Evolutionary conservation across 805 yeast species (phyloP).

Genomic region (Zygosaccharomyces siamensis): DNA sequence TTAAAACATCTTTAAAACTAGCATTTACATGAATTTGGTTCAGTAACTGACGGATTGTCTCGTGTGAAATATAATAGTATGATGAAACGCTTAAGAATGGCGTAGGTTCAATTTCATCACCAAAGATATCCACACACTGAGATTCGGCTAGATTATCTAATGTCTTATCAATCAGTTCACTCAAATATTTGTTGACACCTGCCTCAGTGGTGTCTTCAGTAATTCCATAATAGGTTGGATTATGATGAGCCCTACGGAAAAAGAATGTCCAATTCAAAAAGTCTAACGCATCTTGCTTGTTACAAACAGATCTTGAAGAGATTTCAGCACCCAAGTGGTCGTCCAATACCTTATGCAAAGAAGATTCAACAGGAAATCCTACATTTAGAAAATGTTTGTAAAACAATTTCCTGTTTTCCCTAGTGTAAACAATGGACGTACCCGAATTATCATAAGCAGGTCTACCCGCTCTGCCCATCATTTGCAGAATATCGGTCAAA

Average conservation of each 20-base stretch:
- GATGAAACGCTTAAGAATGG: conserved; percentile 82
- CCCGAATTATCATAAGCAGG: conserved; percentile 94
- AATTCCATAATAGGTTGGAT: conserved; percentile 88
- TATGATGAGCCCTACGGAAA: conserved; percentile 88
- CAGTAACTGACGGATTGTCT: conserved; percentile 70
- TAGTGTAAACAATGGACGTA: conserved; percentile 85
- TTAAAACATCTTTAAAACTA: conserved; percentile 43
- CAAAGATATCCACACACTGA: conserved; percentile 53
- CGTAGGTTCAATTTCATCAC: conserved; percentile 56
- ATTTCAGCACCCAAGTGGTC: conserved; percentile 97
- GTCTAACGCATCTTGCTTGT: conserved; percentile 85
- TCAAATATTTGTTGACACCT: conserved; percentile 55
- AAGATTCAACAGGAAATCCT: conserved; percentile 94
- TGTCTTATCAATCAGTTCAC: conserved; percentile 62
- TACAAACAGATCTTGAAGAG: conserved; percentile 87
- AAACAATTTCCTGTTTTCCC: conserved; percentile 76
- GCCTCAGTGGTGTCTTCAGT: conserved; percentile 54
- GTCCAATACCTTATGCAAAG: conserved; percentile 67
- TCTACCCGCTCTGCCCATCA: conserved; percentile 99
- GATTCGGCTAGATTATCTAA: conserved; percentile 66
- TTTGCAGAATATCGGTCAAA: conserved; percentile 91
- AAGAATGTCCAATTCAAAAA: conserved; percentile 96
- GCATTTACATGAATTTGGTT: conserved; percentile 41
- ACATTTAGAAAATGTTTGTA: conserved; percentile 82
- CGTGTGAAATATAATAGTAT: conserved; percentile 88